A percentile compares a stretch with the other conserved stretches of the same genome.
These are phyloP conservation scores for Zea mays DNA, from an alignment of 176 grass and related monocot species.

Conservation along the genomic window DNA sequence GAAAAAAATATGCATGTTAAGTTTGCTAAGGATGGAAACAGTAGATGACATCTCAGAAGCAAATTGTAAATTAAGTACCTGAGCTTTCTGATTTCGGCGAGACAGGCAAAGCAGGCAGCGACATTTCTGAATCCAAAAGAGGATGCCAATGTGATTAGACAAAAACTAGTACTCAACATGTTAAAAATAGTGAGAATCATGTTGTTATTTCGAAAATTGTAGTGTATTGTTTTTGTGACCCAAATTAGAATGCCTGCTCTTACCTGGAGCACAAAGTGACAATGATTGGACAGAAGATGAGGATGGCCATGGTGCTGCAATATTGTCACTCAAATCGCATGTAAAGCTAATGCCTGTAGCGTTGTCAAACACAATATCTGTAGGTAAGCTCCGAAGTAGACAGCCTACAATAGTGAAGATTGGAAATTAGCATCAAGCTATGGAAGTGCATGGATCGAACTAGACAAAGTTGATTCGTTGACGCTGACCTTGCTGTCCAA, in stretches of 20 bases:
- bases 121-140: slow-evolving; percentile 77
- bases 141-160: slow-evolving; percentile 21
- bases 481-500: slow-evolving; percentile 89
- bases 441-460: slow-evolving; percentile 1
- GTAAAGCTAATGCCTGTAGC: slow-evolving; percentile 88
- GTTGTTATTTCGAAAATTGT: neutral
- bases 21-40: slow-evolving; percentile 15
- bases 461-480: slow-evolving; percentile 29
- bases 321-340: slow-evolving; percentile 96
- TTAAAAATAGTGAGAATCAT: neutral
- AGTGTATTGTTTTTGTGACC: neutral
- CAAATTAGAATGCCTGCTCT: neutral
- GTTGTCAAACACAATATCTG: slow-evolving; percentile 89
- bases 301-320: slow-evolving; percentile 95
- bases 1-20: neutral
- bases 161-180: neutral
- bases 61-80: slow-evolving; percentile 49
- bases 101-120: slow-evolving; percentile 88
- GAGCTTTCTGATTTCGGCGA: slow-evolving; percentile 55
- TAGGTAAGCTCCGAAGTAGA: slow-evolving; percentile 86
- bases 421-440: slow-evolving; percentile 29
- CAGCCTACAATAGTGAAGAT: slow-evolving; percentile 58
- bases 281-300: slow-evolving; percentile 92
- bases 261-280: slow-evolving; percentile 93
- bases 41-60: neutral